A percentile compares a stretch with the other conserved stretches of the same genome.
Conservation (phyloP, 2,329 filamentous ascomycete genomes). For the Lasiodiplodia sp. region DNA sequence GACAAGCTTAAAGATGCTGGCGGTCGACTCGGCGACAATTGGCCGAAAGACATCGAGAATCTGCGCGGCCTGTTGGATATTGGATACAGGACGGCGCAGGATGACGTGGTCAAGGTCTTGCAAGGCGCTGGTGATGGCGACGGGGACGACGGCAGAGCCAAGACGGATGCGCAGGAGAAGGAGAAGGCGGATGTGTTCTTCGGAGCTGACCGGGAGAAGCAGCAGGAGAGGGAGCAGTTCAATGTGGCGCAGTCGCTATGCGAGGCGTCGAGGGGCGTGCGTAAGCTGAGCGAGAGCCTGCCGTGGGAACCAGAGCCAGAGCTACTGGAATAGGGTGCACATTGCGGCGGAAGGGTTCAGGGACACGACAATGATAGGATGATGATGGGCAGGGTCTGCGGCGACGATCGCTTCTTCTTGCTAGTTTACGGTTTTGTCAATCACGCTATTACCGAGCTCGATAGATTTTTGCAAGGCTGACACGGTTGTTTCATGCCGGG, state of each 20-base stretch:
- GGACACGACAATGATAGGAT: neutral
- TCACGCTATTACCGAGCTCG: neutral
- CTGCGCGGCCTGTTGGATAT: constrained; percentile 37
- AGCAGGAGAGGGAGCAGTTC: constrained; percentile 10
- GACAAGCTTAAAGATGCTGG: constrained; percentile 1
- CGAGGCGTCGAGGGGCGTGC: constrained; percentile 43
- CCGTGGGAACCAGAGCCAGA: constrained; percentile 26
- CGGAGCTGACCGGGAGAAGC: constrained; percentile 28
- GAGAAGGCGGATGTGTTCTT: neutral
- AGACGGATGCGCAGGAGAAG: neutral
- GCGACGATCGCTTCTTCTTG: constrained; percentile 11
- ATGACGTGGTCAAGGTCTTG: constrained; percentile 41
- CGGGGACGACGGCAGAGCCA: neutral
- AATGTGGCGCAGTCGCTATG: constrained; percentile 34
- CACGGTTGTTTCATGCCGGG: constrained; percentile 5
- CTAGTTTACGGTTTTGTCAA: constrained; percentile 10
- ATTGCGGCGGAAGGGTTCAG: neutral
- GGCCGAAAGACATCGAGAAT: constrained; percentile 39
- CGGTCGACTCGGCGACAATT: constrained; percentile 29
- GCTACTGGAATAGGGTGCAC: neutral
- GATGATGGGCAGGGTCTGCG: constrained; percentile 1
- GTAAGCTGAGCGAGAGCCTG: constrained; percentile 43
- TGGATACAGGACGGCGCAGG: constrained; percentile 40
- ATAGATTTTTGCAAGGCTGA: neutral
- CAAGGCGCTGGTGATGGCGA: neutral